Percentiles rank a stretch among this genome's conserved stretches.
Evolutionary conservation across 164 flowering plant genomes (phyloP).

Genomic region (Berberis vulgaris): DNA sequence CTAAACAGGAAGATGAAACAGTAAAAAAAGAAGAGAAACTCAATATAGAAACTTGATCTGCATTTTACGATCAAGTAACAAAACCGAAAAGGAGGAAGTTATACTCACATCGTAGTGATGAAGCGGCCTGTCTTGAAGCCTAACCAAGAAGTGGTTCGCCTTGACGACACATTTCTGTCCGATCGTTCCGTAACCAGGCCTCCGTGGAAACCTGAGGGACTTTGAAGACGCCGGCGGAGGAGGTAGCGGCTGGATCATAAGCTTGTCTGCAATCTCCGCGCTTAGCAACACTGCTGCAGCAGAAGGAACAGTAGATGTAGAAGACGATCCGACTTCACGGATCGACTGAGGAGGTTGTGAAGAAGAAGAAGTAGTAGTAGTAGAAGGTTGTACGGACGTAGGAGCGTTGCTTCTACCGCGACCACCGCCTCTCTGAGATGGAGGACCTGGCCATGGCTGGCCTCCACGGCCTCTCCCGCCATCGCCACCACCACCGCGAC

Average conservation of each 20-base stretch:
- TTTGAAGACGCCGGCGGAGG: slow-evolving; percentile 38
- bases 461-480: not conserved
- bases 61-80: not conserved
- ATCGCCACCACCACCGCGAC: not conserved
- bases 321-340: not conserved
- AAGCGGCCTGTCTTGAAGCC: slow-evolving; percentile 30
- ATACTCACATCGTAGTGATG: slow-evolving; percentile 66
- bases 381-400: too few relatives aligned
- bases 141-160: slow-evolving; percentile 64
- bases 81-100: not conserved
- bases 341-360: too few relatives aligned
- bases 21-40: too few relatives aligned
- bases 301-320: not conserved
- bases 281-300: not conserved
- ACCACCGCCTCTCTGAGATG: slow-evolving; percentile 1
- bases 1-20: too few relatives aligned
- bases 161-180: slow-evolving; percentile 37
- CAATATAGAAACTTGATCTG: too few relatives aligned
- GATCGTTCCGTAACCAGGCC: slow-evolving; percentile 44
- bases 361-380: too few relatives aligned
- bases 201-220: slow-evolving; percentile 17
- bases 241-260: slow-evolving; percentile 4
- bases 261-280: slow-evolving; percentile 7
- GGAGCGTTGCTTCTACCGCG: slow-evolving; percentile 1
- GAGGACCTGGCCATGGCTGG: too few relatives aligned